Conservation (phyloP, 306 rosid species). For the Geum urbanum region DNA sequence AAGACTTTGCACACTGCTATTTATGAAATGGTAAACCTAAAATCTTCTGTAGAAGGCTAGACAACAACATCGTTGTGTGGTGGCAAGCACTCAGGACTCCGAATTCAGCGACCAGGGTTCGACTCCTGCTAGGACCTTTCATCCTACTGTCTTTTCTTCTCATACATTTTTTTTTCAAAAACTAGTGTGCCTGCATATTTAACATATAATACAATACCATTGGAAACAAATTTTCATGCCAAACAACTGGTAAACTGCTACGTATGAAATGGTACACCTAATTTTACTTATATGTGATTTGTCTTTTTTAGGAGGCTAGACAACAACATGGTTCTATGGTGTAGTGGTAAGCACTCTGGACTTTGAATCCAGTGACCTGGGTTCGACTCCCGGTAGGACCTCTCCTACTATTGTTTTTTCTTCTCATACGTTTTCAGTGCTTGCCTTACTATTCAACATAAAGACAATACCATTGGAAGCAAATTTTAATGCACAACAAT, state of each 20-base stretch:
- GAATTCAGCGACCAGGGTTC: constrained; percentile 3
- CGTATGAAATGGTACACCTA: not conserved
- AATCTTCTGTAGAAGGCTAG: not conserved
- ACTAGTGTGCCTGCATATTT: not conserved
- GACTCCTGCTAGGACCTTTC: constrained; percentile 5
- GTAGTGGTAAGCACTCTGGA: constrained; percentile 10
- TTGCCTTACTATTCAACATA: not conserved
- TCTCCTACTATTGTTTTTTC: not conserved
- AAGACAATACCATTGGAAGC: not conserved
- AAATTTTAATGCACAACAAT: not conserved
- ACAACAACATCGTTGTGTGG: not conserved
- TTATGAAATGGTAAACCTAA: not conserved
- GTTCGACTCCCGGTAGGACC: constrained; percentile 6
- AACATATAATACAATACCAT: not conserved
- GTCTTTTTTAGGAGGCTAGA: no score
- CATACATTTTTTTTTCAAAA: not conserved
- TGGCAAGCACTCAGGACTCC: constrained; percentile 6
- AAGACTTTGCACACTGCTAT: no score
- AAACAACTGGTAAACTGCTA: no score
- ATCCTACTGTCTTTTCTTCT: not conserved
- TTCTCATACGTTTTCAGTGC: not conserved
- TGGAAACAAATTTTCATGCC: not conserved
- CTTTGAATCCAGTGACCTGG: constrained; percentile 7
- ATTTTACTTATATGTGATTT: not conserved
- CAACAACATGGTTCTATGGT: constrained; percentile 3